Percentiles rank a stretch among this genome's conserved stretches.
phyloP scores from a whole-genome alignment of 2,329 filamentous ascomycete genomes.

The Nothomitra cinnamomea region DNA sequence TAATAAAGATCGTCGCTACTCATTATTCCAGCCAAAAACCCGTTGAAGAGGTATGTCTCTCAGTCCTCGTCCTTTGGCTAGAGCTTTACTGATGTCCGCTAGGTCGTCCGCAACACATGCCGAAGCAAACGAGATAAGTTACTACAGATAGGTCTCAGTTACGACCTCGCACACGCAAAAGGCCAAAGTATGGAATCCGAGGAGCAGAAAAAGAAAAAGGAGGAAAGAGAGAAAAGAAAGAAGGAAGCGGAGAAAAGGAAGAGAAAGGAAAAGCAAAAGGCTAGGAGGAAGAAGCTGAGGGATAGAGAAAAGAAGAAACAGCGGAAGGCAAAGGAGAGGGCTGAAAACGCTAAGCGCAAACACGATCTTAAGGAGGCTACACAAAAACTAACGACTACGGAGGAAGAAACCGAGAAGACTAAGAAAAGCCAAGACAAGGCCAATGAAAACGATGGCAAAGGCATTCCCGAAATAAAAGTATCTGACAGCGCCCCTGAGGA shows the following conservation, averaged over 20 bases:
- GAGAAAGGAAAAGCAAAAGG: conserved; percentile 13
- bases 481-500: too few relatives aligned
- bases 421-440: background rate
- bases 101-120: conserved; percentile 45
- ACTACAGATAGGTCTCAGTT: conserved; percentile 48
- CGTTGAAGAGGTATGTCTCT: conserved; percentile 35
- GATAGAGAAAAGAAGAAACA: conserved; percentile 7
- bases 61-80: background rate
- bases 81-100: background rate
- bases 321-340: conserved; percentile 1
- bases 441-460: background rate
- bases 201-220: conserved; percentile 22
- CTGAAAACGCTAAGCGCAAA: conserved; percentile 3
- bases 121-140: conserved; percentile 54
- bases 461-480: background rate
- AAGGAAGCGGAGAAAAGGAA: conserved; percentile 18
- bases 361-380: conserved; percentile 4
- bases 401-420: background rate
- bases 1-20: conserved; percentile 56
- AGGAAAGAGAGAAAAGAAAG: conserved; percentile 27
- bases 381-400: background rate
- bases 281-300: conserved; percentile 18
- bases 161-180: conserved; percentile 54
- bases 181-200: conserved; percentile 37
- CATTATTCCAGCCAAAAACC: conserved; percentile 32